Percentiles rank a stretch among this genome's conserved stretches.
phyloP scores from a whole-genome alignment of 768 basidiomycete genomes.

The Lactifluus rugatus region DNA sequence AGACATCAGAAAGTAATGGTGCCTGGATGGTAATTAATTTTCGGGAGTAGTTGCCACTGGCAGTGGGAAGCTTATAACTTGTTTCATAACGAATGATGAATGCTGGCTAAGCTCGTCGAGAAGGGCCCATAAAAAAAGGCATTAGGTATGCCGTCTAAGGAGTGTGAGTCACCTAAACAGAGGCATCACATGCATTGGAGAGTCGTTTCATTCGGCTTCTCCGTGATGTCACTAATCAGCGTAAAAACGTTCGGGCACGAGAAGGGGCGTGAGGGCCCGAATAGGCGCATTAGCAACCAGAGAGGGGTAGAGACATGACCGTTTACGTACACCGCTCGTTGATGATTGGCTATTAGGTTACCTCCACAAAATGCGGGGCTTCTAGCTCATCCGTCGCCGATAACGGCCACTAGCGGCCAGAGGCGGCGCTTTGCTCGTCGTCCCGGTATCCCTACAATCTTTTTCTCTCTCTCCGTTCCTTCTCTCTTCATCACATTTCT shows the following conservation, averaged over 20 bases:
- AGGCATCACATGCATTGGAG: neutral
- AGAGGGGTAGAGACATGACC: neutral
- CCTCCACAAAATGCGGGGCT: neutral
- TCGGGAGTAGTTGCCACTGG: neutral
- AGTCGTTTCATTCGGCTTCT: neutral
- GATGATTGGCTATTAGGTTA: conserved; percentile 1
- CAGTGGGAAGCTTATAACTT: neutral
- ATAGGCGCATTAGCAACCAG: neutral
- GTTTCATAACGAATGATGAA: neutral
- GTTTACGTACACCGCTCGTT: conserved; percentile 9
- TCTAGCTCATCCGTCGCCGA: neutral
- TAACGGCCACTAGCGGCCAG: neutral
- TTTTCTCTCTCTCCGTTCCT: neutral
- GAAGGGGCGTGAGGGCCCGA: neutral
- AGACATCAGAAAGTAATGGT: neutral
- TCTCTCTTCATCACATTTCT: neutral
- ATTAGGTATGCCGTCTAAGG: neutral
- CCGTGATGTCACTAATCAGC: neutral
- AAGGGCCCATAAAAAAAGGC: neutral
- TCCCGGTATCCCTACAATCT: neutral
- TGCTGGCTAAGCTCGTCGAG: neutral
- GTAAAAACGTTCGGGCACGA: neutral
- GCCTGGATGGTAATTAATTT: neutral
- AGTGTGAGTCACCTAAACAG: neutral
- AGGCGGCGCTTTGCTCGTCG: neutral